These are phyloP conservation scores for Roridomyces roridus DNA, from an alignment of 768 basidiomycete species.

Conservation along the genomic window DNA sequence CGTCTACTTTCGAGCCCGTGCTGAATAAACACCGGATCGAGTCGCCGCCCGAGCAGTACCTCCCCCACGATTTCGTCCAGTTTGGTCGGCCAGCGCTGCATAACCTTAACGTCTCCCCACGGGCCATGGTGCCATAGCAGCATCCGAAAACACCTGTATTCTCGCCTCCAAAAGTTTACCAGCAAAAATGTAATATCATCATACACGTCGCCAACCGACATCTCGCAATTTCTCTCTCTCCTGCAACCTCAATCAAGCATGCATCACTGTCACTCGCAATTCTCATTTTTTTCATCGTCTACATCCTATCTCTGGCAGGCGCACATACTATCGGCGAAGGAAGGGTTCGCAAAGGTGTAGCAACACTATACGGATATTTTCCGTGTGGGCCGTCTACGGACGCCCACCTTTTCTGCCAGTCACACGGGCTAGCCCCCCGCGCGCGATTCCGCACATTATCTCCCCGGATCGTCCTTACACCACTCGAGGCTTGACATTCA, in stretches of 20 bases:
- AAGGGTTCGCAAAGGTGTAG: slow-evolving; percentile 26
- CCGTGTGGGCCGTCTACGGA: slow-evolving; percentile 6
- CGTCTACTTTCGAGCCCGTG: slow-evolving; percentile 72
- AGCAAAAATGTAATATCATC: slow-evolving; percentile 85
- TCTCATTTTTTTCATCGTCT: slow-evolving; percentile 47
- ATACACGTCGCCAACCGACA: slow-evolving; percentile 69
- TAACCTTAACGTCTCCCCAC: slow-evolving; percentile 70
- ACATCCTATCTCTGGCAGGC: slow-evolving; percentile 54
- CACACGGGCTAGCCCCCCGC: slow-evolving; percentile 26
- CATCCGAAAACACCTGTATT: slow-evolving; percentile 38
- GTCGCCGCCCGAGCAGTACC: slow-evolving; percentile 73
- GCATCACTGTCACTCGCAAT: slow-evolving; percentile 74
- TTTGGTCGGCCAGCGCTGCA: slow-evolving; percentile 83
- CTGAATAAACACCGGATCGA: slow-evolving; percentile 76
- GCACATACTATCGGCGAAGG: slow-evolving; percentile 50
- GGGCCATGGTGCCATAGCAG: slow-evolving; percentile 70
- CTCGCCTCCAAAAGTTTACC: slow-evolving; percentile 44
- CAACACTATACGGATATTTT: slow-evolving; percentile 19
- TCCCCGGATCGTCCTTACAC: slow-evolving; percentile 22
- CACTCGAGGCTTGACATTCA: slow-evolving; percentile 28
- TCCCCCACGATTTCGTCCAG: slow-evolving; percentile 81
- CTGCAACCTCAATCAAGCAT: slow-evolving; percentile 69
- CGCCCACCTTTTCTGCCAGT: slow-evolving; percentile 22
- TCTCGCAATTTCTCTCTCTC: slow-evolving; percentile 60
- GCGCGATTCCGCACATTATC: slow-evolving; percentile 28